Base-by-base conservation (phyloP, 768 basidiomycete genomes). In the Cyclocybe cylindracea region DNA sequence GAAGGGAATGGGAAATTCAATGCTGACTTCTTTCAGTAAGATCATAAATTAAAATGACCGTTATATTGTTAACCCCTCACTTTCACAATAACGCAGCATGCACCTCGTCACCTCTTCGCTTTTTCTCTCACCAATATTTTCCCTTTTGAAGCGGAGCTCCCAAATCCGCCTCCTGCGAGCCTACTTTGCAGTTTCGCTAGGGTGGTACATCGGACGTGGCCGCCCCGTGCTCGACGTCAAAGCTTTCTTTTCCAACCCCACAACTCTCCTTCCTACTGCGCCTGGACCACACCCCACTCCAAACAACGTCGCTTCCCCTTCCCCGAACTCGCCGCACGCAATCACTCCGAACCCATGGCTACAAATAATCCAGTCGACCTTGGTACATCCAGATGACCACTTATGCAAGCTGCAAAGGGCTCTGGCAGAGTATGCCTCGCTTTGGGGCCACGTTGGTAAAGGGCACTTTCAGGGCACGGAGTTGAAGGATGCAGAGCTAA, bases 351-450 rank as follows among this genome's bases (percentile, higher is more conserved):
- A 78, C 46, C 59, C 66, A 0, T 78, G 78, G 70, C 51, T 75
- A 4, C 62, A 68, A 0, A 63, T 78, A 55, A 58, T 78, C 37
- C 69, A 78, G 46, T 65, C 66, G 3, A 60, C 68, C 7, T 61
- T 78, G 35, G 42, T 65, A 0, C 69, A 75, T 50, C 71, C 72
- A 8, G 66, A 71, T 61, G 75, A 66, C 56, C 71, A 65, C 62
- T 45, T 74, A 10, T 68, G 74, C 66, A 82, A 83, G 64, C 62
- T 77, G 31, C 77, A 82, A 56, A 75, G 84, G 7, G 75, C 81
- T 10, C 65, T 85, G 39, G 72, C 71, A 10, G 79, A 83, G 61
- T 79, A 74, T 52, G 73, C 67, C 5, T 48, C 60, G 11, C 39
- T 73, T 50, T 82, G 77, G 46, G 80, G 80, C 11, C 58, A 62